Evolutionary conservation across 495 filamentous ascomycete species (phyloP), one percentile per base, ranked within the genome.

Genomic region (Aspergillus nanangensis): DNA sequence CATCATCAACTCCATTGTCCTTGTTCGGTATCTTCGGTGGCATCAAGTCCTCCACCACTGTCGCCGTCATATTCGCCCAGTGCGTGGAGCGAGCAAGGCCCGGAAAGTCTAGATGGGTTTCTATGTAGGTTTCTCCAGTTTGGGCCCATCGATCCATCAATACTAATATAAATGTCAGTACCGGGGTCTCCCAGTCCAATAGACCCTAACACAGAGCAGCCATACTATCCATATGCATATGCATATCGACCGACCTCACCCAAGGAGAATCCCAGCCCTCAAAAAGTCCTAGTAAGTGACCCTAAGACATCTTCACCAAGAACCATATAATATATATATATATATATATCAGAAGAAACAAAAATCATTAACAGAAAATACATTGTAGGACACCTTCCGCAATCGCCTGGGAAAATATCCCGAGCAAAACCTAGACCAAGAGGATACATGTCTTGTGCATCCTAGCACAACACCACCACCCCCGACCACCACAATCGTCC

Each of bases 1-100:
- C n/a, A 19, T 56, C 32, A 38, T 19, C 33, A 4, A 13, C 34
- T 29, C 34, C 48, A 46, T 37, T 53, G 50, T 50, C 59, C 63
- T 5, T 51, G 47, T 8, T 65, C 66, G 17, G 51, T 60, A 11
- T 66, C 64, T 1, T 71, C 69, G 5, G 41, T 43, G 24, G 49
- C 63, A 15, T 72, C 71, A 1, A 72, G 61, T 50, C 64, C 69
- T 13, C 71, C 70, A 38, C 66, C 71, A 8, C 45, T 74, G 20
- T 70, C 67, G 32, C 69, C 65, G 4, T 72, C 67, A 5, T 67
- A 61, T 45, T 74, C 70, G 8, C 62, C 67, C 5, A 70, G 69
- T 48, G 51, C 66, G 10, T 33, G 64, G 32, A 68, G 67, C 18
- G 65, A 70, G 34, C 58, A 54, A 27, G 65, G 65, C 11, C 51